phyloP scores from a whole-genome alignment of 176 grass and related monocot genomes.

The Rhynchospora tenuis region DNA sequence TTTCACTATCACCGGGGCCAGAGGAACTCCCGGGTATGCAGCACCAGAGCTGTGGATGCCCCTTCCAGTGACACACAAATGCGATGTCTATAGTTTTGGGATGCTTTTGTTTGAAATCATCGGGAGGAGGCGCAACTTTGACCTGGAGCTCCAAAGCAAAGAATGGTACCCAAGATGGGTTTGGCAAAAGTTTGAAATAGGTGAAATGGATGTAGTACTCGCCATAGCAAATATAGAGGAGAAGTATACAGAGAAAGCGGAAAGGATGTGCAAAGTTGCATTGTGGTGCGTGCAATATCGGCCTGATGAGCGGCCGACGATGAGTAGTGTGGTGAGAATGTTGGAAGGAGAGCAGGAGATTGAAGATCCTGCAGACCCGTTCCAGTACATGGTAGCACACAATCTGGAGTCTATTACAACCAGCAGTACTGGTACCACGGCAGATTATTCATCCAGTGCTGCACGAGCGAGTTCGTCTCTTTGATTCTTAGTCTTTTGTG shows the following conservation, averaged over 20 bases:
- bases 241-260: conserved; percentile 33
- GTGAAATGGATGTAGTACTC: conserved; percentile 22
- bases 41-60: conserved; percentile 73
- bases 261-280: conserved; percentile 56
- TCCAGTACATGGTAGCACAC: conserved; percentile 28
- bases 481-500: neutral
- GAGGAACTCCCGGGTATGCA: conserved; percentile 55
- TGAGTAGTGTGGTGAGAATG: conserved; percentile 60
- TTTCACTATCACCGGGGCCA: conserved; percentile 41
- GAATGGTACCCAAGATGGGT: conserved; percentile 64
- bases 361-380: conserved; percentile 35
- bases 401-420: neutral
- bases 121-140: conserved; percentile 50
- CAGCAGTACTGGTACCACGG: neutral
- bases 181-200: conserved; percentile 43
- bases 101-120: conserved; percentile 68
- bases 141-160: conserved; percentile 46
- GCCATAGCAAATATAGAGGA: conserved; percentile 4
- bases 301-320: conserved; percentile 46
- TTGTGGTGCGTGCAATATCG: conserved; percentile 70
- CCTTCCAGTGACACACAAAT: conserved; percentile 48
- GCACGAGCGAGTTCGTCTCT: neutral
- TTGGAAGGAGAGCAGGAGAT: conserved; percentile 62
- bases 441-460: neutral
- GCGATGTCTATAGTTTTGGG: conserved; percentile 70